Conservation (phyloP, 352 stramenopile species). For the Achlya hypogyna region DNA sequence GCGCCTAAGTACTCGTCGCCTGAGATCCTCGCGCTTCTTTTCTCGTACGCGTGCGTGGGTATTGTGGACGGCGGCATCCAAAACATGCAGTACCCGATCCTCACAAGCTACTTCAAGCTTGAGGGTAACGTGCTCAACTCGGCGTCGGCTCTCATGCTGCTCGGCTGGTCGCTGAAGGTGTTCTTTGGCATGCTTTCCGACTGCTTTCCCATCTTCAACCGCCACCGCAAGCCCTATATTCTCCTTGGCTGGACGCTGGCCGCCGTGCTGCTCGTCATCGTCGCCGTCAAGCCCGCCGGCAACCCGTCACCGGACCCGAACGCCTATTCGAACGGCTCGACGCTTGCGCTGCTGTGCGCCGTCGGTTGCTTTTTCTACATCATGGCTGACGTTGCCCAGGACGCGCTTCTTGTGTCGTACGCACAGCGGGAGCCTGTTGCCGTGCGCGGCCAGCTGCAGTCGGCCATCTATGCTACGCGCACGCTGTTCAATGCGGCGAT, state of each 20-base stretch:
- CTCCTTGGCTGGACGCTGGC: not conserved
- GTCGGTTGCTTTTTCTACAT: conserved; percentile 33
- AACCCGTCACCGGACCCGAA: not conserved
- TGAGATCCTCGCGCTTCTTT: conserved; percentile 30
- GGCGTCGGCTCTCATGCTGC: conserved; percentile 34
- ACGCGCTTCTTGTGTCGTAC: conserved; percentile 34
- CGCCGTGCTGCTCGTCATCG: not conserved
- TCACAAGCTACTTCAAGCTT: conserved; percentile 41
- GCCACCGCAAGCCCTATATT: conserved; percentile 11
- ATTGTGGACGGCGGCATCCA: conserved; percentile 34
- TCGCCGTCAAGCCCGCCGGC: not conserved
- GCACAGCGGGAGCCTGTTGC: conserved; percentile 33
- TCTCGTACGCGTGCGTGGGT: conserved; percentile 37
- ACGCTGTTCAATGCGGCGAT: conserved; percentile 31
- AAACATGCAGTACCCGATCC: conserved; percentile 33
- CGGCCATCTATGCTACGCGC: conserved; percentile 35
- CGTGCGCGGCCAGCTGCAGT: conserved; percentile 30
- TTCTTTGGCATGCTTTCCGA: conserved; percentile 16
- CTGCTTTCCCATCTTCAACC: not conserved
- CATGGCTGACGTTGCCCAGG: conserved; percentile 30
- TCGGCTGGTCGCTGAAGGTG: conserved; percentile 23
- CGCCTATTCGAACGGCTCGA: not conserved
- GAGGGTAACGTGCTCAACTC: conserved; percentile 31
- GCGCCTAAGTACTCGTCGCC: conserved; percentile 25
- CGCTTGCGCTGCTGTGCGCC: not conserved